Evolutionary conservation across 306 rosid species (phyloP).

Genomic region (peach (Prunus persica)): DNA sequence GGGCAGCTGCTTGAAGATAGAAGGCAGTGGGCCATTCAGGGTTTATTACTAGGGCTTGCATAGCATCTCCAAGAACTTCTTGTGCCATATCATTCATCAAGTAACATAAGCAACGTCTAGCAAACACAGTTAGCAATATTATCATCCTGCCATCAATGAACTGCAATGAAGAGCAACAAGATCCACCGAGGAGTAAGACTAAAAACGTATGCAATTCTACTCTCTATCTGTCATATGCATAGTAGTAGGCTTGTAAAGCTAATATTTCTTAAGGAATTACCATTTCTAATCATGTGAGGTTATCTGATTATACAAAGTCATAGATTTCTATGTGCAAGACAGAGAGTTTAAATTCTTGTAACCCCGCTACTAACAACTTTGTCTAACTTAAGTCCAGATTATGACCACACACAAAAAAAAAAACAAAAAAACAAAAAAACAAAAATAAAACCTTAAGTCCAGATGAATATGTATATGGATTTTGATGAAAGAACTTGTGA

Average conservation of each 20-base stretch:
- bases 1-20: too few relatives aligned
- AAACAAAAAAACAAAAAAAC: too few relatives aligned
- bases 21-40: too few relatives aligned
- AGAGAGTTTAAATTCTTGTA: too few relatives aligned
- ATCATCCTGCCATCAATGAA: constrained; percentile 73
- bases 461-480: constrained; percentile 10
- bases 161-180: constrained; percentile 39
- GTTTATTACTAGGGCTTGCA: constrained; percentile 43
- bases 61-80: constrained; percentile 92
- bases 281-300: background rate
- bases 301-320: background rate
- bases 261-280: background rate
- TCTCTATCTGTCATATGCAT: background rate
- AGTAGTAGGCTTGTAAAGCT: background rate
- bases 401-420: too few relatives aligned
- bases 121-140: constrained; percentile 71
- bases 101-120: constrained; percentile 85
- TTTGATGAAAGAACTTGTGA: background rate
- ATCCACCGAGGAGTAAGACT: background rate
- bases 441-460: too few relatives aligned
- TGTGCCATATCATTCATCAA: constrained; percentile 76
- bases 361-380: background rate
- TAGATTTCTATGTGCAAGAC: background rate
- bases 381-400: background rate
- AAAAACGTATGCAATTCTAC: background rate